Evolutionary conservation across 139 green algal genomes (phyloP), one percentile per base, ranked within the genome.

Genomic region (Chlorella vulgaris): DNA sequence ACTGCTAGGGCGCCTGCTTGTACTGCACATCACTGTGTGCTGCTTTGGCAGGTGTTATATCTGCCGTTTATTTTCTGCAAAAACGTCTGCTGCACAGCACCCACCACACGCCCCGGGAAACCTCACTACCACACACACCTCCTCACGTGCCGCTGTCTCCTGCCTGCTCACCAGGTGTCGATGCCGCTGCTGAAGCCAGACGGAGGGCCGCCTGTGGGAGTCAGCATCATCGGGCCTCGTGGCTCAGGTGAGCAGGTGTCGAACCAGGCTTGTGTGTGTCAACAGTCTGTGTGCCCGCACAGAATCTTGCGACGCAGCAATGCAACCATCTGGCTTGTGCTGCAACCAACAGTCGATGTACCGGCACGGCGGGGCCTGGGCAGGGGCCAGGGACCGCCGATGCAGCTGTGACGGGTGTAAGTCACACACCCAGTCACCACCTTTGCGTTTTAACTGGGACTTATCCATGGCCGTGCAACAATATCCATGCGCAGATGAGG

Each of bases 161-260:
- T 15, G 13, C 47, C 15, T 10, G 47, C 6, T 10, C 42, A 28
- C 22, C 68, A 76, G 68, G 42, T 76, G 19, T 61, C 35, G 22
- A 50, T 76, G 26, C 68, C 68, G 40, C 68, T 76, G 68, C 68
- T 76, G 35, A 40, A 8, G 15, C 26, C 60, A 40, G 38, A 50
- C 0, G 28, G 26, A 22, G 68, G 68, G 19, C 28, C 38, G 68
- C 68, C 68, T 13, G 26, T 76, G n/a, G 68, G 68, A 4, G 40
- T 76, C n/a, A 61, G 39, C 40, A 36, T 76, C 68, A 76, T 76
- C n/a, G 68, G 68, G 8, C 68, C 68, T 1, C 26, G 42, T 13
- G 68, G 68, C 1, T 76, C 68, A 38, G 68, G 68, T 76, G 68
- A 24, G 40, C 35, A 26, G 63, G 5, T 8, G 10, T 47, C n/a